A percentile compares a stretch with the other conserved stretches of the same genome.
These are phyloP conservation scores for Mentha longifolia DNA, from an alignment of 257 asterid genomes.

Conservation along the genomic window DNA sequence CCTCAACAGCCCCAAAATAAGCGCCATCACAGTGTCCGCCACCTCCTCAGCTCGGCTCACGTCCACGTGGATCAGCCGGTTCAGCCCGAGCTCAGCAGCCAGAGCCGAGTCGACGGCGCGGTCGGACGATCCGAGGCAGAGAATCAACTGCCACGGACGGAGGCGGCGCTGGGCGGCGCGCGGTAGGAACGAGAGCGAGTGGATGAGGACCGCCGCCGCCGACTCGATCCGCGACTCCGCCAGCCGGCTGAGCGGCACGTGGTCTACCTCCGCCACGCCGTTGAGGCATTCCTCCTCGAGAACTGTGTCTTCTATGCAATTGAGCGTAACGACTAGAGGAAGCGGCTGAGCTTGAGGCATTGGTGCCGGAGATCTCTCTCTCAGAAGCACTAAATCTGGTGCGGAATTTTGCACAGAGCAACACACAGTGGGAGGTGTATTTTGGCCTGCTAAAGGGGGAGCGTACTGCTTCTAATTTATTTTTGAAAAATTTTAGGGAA, in stretches of 20 bases:
- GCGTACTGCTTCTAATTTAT: background rate
- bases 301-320: constrained; percentile 80
- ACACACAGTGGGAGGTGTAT: constrained; percentile 26
- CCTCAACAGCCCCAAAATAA: constrained; percentile 79
- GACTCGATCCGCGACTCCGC: constrained; percentile 89
- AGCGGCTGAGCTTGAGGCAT: constrained; percentile 55
- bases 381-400: constrained; percentile 26
- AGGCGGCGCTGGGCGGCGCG: constrained; percentile 99
- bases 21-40: constrained; percentile 99
- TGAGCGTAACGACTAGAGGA: constrained; percentile 82
- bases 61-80: constrained; percentile 82
- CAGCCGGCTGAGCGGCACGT: constrained; percentile 87
- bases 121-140: constrained; percentile 96
- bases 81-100: constrained; percentile 81
- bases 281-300: constrained; percentile 82
- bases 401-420: constrained; percentile 18
- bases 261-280: constrained; percentile 77
- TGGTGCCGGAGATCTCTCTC: constrained; percentile 51
- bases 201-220: constrained; percentile 86
- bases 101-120: constrained; percentile 84
- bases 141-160: constrained; percentile 91
- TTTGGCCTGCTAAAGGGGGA: constrained; percentile 1
- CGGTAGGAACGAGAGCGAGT: constrained; percentile 94
- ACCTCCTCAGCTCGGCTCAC: constrained; percentile 95
- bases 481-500: background rate